Base-by-base conservation (phyloP, 2,329 filamentous ascomycete species). In the Aspergillus fumigatus region DNA sequence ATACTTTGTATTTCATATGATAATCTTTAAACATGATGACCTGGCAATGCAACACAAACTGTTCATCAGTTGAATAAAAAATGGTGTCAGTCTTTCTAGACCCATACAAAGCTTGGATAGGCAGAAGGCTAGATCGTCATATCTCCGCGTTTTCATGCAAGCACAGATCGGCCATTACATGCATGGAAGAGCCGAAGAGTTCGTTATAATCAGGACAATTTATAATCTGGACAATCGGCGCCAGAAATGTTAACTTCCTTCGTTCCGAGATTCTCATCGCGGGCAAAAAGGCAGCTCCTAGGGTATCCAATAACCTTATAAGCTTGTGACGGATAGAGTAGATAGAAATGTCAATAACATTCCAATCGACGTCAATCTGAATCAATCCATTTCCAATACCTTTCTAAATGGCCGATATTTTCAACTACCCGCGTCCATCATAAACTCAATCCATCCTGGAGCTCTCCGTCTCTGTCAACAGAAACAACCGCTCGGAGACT, bases 401-500 rank as follows among this genome's bases (percentile, higher is more conserved):
- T 29, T 10, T 29, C 27, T 17, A 38, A 38, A 38, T 38, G 32
- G 6, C 32, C 6, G 32, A 17, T 38, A 17, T 38, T 38, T 38
- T 38, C 32, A 38, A 38, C 5, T 14, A 38, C 14, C 32, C 14
- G 17, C 32, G 5, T 38, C 32, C 32, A 38, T 38, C 5, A 14
- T 17, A 14, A 6, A 17, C 21, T 14, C 19, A 35, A 19, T 48
- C 50, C 32, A 40, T 45, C 27, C 60, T 59, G 58, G 63, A 65
- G 62, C 48, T 62, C 61, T 61, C 63, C 63, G 63, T 54, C 53
- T 47, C 56, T 53, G 56, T 55, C 52, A 43, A 25, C 43, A 43
- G 29, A 32, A n/a, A 40, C 11, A 35, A 52, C 19, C 14, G 19
- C 53, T 62, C 63, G 63, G 63, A 60, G 62, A 60, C 57, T 52